Evolutionary conservation across 371 early-diverging fungal genomes (phyloP), one percentile per base, ranked within the genome.

Genomic region (Apophysomyces trapeziformis): DNA sequence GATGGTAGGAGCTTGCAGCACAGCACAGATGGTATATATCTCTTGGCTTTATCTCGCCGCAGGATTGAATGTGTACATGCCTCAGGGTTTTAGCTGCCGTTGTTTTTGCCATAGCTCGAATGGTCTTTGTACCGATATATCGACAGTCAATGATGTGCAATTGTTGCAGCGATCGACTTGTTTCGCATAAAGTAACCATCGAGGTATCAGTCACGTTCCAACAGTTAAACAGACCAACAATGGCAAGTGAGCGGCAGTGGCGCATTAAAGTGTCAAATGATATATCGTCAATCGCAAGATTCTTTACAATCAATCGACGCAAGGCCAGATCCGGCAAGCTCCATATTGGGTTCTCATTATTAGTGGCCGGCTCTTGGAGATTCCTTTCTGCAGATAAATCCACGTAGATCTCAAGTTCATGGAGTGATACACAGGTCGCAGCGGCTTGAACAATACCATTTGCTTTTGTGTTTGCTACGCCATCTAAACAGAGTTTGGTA

Each of bases 371-470:
- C 21, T 8, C 21, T n/a, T 50, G 21, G 3, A 26, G 3, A 26
- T 26, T 11, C 1, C 21, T 21, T 50, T 5, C 21, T 21, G 21
- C n/a, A 26, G 54, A 21, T 11, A 46, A 44, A 5, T 59, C 38
- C 1, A 72, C 71, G 26, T 77, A 68, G 5, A 81, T 68, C 41
- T 81, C 78, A 6, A 81, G 45, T 2, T 65, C 50, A 4, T 35
- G 18, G n/a, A 81, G 41, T 7, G 50, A 26, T 26, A 26, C 32
- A 26, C 32, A 26, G 32, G 32, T 26, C 32, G 32, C 32, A 26
- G 32, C 32, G 32, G 32, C 32, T 12, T 4, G 56, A 61, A 18
- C 82, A 78, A 0, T 26, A 26, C 32, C 32, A n/a, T 65, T 18
- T 5, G 57, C 45, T 1, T 74, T 70, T 1, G 72, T n/a, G 0